Evolutionary conservation across 2,329 filamentous ascomycete species (phyloP).

Genomic region (Graphilbum sp.): DNA sequence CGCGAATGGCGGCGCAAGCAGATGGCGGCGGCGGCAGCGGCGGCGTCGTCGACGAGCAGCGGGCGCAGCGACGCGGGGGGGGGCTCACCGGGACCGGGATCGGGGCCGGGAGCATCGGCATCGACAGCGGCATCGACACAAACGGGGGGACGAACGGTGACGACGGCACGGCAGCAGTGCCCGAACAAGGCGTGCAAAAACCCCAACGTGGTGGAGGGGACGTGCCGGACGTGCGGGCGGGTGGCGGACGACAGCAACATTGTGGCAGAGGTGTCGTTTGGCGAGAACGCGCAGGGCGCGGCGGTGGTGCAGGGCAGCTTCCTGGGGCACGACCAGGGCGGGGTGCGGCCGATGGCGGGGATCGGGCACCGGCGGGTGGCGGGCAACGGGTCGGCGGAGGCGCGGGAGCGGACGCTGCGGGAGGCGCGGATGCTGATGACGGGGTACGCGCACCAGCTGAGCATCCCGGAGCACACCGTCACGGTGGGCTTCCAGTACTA

Average conservation of each 20-base stretch:
- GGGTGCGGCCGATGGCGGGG: constrained; percentile 47
- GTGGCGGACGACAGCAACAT: constrained; percentile 78
- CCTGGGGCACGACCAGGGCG: constrained; percentile 71
- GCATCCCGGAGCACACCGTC: constrained; percentile 43
- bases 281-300: constrained; percentile 70
- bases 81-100: constrained; percentile 2
- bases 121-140: constrained; percentile 5
- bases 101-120: constrained; percentile 9
- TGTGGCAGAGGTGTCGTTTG: constrained; percentile 81
- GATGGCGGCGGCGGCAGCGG: constrained; percentile 16
- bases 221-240: constrained; percentile 72
- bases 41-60: constrained; percentile 6
- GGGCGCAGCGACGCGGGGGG: constrained; percentile 4
- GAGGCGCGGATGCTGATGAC: constrained; percentile 42
- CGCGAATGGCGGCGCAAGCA: constrained; percentile 26
- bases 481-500: constrained; percentile 57
- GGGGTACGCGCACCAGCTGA: constrained; percentile 43
- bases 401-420: constrained; percentile 42
- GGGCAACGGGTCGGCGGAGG: constrained; percentile 34
- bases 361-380: constrained; percentile 43
- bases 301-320: constrained; percentile 84
- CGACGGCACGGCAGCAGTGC: constrained; percentile 23
- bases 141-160: no score
- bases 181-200: constrained; percentile 44
- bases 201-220: constrained; percentile 45